Conservation (phyloP, 192 early-diverging fungal genomes). For the Fimicolochytrium jonesii region DNA sequence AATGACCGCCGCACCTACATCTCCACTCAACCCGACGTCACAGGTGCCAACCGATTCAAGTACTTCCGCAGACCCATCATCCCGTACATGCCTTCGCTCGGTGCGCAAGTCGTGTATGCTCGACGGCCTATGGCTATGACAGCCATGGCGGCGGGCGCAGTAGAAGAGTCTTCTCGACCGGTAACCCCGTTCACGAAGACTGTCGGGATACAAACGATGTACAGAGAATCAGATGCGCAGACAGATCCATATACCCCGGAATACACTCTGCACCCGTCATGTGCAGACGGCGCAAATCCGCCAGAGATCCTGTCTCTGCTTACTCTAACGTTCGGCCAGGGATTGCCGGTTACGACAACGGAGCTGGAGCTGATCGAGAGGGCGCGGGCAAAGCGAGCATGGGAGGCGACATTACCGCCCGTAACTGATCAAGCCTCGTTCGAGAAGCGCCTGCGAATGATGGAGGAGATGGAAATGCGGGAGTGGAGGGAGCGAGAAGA, state of each 20-base stretch:
- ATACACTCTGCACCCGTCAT: slow-evolving; percentile 39
- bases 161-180: slow-evolving; percentile 10
- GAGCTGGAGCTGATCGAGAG: slow-evolving; percentile 64
- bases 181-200: slow-evolving; percentile 36
- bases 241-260: slow-evolving; percentile 63
- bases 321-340: slow-evolving; percentile 49
- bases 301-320: slow-evolving; percentile 57
- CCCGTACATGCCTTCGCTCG: slow-evolving; percentile 51
- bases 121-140: slow-evolving; percentile 24
- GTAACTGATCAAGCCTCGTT: slow-evolving; percentile 54
- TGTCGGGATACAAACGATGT: slow-evolving; percentile 48
- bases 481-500: slow-evolving; percentile 59
- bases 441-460: slow-evolving; percentile 53
- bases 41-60: slow-evolving; percentile 51
- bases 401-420: slow-evolving; percentile 52
- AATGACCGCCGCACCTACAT: slow-evolving; percentile 38
- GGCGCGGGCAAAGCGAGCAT: slow-evolving; percentile 53
- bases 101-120: slow-evolving; percentile 53
- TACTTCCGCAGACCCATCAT: slow-evolving; percentile 59
- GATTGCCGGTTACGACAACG: slow-evolving; percentile 49
- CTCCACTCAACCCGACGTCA: slow-evolving; percentile 31
- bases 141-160: slow-evolving; percentile 7
- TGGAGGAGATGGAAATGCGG: slow-evolving; percentile 61
- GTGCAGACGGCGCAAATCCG: slow-evolving; percentile 26
- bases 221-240: slow-evolving; percentile 54